Base-by-base conservation (phyloP, 345 rosid species). In the Linum lewisii region DNA sequence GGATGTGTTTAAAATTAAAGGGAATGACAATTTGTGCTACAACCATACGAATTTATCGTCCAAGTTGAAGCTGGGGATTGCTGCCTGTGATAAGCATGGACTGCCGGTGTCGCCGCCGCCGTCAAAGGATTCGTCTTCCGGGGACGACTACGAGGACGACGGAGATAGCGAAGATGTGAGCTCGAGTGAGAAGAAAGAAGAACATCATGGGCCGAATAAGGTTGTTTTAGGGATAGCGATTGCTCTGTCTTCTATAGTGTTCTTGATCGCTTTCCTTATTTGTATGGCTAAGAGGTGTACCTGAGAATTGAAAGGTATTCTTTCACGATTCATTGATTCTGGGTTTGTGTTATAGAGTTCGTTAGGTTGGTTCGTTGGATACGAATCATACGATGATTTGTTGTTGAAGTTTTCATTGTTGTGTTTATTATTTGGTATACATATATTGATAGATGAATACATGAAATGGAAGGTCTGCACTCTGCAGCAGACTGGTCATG, bases 61-160 rank as follows among this genome's bases (percentile, higher is more conserved):
- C 23, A 86, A 84, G 74, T 38, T 89, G 85, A 93, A 85, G 73
- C 77, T 93, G 26, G 97, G 99, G 62, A 82, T 93, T 61, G 86
- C 94, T 29, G 66, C 64, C 2, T 93, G 97, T 23, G 97, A 93
- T 68, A 93, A 85, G 72, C 91, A 89, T 60, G 99, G 99, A 11
- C 63, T 87, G 70, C 95, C 99, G 20, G 18, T 86, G 77, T 85
- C 95, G 18, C 94, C 91, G 0, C 95, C 95, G n/a, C 84, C 97
- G 7, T 73, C 84, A 0, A 93, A 82, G 61, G 88, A 73, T 38
- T 70, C 32, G 24, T 59, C 80, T 13, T 64, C 75, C 5, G 72
- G 55, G 3, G 62, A 37, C 10, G 62, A 66, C 14, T 1, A 16
- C 18, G 79, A 77, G 6, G 70, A 68, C 10, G 78, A 72, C 15